phyloP scores from a whole-genome alignment of 192 early-diverging fungal genomes.

The Backusella tarrabulga region DNA sequence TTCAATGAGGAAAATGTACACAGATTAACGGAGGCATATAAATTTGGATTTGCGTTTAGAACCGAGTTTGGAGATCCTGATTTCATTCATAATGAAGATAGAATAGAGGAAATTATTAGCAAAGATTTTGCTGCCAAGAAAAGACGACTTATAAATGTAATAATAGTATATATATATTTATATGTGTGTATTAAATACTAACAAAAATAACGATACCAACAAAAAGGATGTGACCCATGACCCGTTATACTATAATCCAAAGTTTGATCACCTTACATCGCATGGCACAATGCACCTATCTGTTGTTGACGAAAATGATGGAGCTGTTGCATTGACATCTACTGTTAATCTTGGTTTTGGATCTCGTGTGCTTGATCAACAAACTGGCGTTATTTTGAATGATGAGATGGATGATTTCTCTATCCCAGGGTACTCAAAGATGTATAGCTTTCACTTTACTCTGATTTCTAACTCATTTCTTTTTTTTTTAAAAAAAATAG shows the following conservation, averaged over 20 bases:
- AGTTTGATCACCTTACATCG: constrained; percentile 71
- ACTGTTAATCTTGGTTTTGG: constrained; percentile 92
- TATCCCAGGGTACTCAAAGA: constrained; percentile 46
- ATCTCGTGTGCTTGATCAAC: constrained; percentile 78
- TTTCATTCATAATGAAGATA: constrained; percentile 59
- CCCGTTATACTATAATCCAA: constrained; percentile 73
- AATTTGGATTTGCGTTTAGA: constrained; percentile 81
- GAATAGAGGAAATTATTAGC: constrained; percentile 58
- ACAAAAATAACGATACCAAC: not conserved
- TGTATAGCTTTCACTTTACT: not conserved
- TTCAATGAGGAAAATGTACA: constrained; percentile 67
- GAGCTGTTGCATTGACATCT: constrained; percentile 82
- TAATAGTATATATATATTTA: not conserved
- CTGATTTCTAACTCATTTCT: not conserved
- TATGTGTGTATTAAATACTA: not conserved
- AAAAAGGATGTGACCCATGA: constrained; percentile 53
- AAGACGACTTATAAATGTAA: constrained; percentile 65
- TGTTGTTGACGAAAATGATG: constrained; percentile 65
- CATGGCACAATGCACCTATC: constrained; percentile 95
- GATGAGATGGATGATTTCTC: constrained; percentile 97
- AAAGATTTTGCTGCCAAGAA: constrained; percentile 69
- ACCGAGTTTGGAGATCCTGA: constrained; percentile 80
- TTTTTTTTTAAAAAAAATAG: not conserved
- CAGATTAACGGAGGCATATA: constrained; percentile 83
- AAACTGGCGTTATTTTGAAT: constrained; percentile 88